These are phyloP conservation scores for Balakata baccata DNA, from an alignment of 345 rosid species.

Conservation along the genomic window DNA sequence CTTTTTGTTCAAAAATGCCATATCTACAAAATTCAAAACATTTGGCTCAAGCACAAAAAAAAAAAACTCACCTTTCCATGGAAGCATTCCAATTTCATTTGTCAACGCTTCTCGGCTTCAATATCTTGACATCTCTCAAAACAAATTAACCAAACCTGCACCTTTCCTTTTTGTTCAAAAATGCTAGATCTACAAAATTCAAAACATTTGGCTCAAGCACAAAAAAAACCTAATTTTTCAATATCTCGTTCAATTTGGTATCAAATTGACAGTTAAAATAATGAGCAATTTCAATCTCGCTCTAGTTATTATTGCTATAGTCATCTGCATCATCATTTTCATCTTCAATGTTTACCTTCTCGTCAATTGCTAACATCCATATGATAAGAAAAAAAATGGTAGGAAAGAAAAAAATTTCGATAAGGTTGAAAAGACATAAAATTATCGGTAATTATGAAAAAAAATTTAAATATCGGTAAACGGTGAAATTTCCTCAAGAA, in stretches of 20 bases:
- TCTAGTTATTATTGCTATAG: conserved; percentile 88
- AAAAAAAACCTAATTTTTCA: conserved; percentile 26
- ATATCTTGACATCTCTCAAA: background rate
- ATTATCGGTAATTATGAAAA: too few relatives aligned
- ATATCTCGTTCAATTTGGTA: conserved; percentile 23
- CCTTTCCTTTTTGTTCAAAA: background rate
- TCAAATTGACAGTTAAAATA: conserved; percentile 32
- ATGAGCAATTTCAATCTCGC: conserved; percentile 99
- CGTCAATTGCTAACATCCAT: conserved; percentile 97
- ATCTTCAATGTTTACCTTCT: conserved; percentile 90
- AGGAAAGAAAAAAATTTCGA: too few relatives aligned
- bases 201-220: background rate
- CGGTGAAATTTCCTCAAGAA: too few relatives aligned
- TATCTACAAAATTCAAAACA: conserved; percentile 10
- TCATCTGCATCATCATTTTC: conserved; percentile 80
- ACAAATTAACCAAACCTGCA: background rate
- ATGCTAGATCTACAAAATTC: conserved; percentile 14
- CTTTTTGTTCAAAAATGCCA: background rate
- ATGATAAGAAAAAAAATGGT: conserved; percentile 94
- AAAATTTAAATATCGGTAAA: too few relatives aligned
- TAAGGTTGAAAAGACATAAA: too few relatives aligned
- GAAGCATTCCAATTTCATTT: background rate
- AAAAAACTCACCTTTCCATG: background rate
- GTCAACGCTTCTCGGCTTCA: background rate
- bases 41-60: background rate